A percentile compares a stretch with the other conserved stretches of the same genome.
Evolutionary conservation across 2,329 filamentous ascomycete genomes (phyloP).

Genomic region (Lachnellula occidentalis): DNA sequence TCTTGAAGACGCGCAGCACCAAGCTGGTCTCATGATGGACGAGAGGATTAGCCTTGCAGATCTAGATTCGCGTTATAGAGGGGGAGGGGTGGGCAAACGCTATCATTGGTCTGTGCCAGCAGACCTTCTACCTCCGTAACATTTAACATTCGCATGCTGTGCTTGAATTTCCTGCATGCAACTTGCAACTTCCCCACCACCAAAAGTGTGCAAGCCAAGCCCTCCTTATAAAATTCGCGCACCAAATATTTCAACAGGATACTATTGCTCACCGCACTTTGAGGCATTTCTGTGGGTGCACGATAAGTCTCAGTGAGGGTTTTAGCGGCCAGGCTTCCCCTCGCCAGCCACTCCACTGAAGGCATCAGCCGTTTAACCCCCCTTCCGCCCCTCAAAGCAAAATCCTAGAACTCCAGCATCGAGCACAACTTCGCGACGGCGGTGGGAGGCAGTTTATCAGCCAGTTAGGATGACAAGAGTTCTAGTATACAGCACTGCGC

Average conservation of each 20-base stretch:
- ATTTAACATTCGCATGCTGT: background rate
- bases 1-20: background rate
- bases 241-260: background rate
- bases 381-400: background rate
- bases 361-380: background rate
- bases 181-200: slow-evolving; percentile 2
- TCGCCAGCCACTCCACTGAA: background rate
- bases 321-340: slow-evolving; percentile 4
- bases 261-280: slow-evolving; percentile 8
- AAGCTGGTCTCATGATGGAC: background rate
- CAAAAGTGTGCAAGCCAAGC: background rate
- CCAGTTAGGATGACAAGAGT: slow-evolving; percentile 37
- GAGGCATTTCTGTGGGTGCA: background rate
- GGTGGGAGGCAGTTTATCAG: slow-evolving; percentile 2
- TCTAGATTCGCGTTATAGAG: background rate
- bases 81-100: too few relatives aligned
- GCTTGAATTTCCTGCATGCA: background rate
- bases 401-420: background rate
- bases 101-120: background rate
- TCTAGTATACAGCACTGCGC: slow-evolving; percentile 36
- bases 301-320: background rate
- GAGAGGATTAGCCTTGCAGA: background rate
- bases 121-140: background rate
- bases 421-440: slow-evolving; percentile 2
- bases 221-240: slow-evolving; percentile 5